Base-by-base conservation (phyloP, 805 yeast genomes). In the Wickerhamiella qilinensis region DNA sequence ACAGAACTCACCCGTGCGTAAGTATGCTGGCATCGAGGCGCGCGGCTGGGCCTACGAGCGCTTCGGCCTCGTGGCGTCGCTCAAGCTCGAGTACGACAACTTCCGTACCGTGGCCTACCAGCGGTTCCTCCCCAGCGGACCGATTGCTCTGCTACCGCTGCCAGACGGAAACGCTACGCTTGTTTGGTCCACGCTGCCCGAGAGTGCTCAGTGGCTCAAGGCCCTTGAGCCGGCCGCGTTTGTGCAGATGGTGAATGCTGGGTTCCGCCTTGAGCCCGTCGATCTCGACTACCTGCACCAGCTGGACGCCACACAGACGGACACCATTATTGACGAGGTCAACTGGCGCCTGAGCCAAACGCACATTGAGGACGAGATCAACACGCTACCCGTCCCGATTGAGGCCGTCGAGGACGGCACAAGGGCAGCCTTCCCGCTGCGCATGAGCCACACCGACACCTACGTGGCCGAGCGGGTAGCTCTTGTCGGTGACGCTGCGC, bases 401-500 rank as follows among this genome's bases (percentile, higher is more conserved):
- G 67, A 62, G 7, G 67, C 65, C 4, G 70, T 85, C 4, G 65
- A 72, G 24, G 68, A 68, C 2, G 63, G 67, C 7, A 72, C 93
- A 2, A 68, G 94, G 44, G 97, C 94, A 0, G 67, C 79, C 35
- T 91, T 91, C 64, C 98, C 98, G 18, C 64, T 91, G 46, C 76
- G 77, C 48, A 59, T 88, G 62, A 75, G 85, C 17, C 96, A 91
- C 54, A 93, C 94, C 2, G 97, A 91, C 52, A 71, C 80, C 1
- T 91, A 91, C 54, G 74, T 83, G 16, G 73, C 73, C 2, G 86
- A 81, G 3, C 67, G 97, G 47, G 69, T 88, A 22, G 97, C 96
- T 0, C 62, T 91, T n/a, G 81, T 88, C 8, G 98, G 98, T 20
- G 98, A 91, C 59, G 97, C 98, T 1, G 97, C 97, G 0, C 98